These are phyloP conservation scores for Phaffia australis DNA, from an alignment of 768 basidiomycete genomes.

Conservation along the genomic window DNA sequence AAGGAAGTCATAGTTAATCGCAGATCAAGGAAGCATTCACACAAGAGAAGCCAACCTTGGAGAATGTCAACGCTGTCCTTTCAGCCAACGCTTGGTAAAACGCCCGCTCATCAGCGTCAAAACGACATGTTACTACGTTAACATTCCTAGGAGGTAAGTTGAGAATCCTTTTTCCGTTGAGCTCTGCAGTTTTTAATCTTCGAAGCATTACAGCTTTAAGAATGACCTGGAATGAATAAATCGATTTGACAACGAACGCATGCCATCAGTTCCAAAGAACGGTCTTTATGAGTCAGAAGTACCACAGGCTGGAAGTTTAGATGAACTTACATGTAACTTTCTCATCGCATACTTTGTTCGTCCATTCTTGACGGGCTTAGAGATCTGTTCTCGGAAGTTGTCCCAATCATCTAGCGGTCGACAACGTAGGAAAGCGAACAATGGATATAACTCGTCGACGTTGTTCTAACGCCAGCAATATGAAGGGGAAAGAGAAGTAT, in stretches of 20 bases:
- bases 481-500: constrained; percentile 50
- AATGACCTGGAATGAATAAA: constrained; percentile 45
- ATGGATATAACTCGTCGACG: constrained; percentile 76
- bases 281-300: neutral
- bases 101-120: constrained; percentile 60
- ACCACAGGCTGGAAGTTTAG: neutral
- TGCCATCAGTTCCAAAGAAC: neutral
- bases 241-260: neutral
- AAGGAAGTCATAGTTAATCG: constrained; percentile 42
- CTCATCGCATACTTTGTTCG: constrained; percentile 39
- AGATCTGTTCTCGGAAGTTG: constrained; percentile 67
- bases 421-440: constrained; percentile 72
- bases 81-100: constrained; percentile 68
- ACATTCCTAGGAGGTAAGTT: constrained; percentile 66
- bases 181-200: constrained; percentile 52
- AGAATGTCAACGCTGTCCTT: constrained; percentile 47
- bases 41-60: constrained; percentile 42
- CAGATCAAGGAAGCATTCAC: neutral
- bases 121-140: constrained; percentile 61
- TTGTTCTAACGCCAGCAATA: constrained; percentile 53
- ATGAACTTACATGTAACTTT: constrained; percentile 20
- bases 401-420: constrained; percentile 70
- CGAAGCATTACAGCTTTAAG: constrained; percentile 80
- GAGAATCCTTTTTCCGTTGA: constrained; percentile 63
- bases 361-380: constrained; percentile 64